These are phyloP conservation scores for Tolypocladium endophyticum DNA, from an alignment of 2,329 filamentous ascomycete species.

Conservation along the genomic window DNA sequence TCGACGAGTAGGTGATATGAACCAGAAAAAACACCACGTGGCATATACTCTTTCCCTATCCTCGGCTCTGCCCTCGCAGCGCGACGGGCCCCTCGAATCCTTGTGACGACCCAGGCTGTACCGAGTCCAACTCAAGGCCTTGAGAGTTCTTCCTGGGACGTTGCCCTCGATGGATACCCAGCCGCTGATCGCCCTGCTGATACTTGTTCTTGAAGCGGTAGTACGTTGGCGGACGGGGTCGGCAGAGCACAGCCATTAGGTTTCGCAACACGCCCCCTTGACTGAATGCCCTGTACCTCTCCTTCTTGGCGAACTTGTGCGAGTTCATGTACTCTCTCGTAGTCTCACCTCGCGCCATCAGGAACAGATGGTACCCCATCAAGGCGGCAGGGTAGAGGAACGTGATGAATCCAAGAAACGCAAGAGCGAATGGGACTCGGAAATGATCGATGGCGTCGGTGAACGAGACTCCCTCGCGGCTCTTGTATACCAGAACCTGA, in stretches of 20 bases:
- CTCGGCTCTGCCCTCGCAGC: slow-evolving; percentile 24
- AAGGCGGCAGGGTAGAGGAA: slow-evolving; percentile 75
- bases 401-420: slow-evolving; percentile 68
- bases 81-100: slow-evolving; percentile 46
- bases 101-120: slow-evolving; percentile 28
- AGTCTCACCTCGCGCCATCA: slow-evolving; percentile 85
- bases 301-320: slow-evolving; percentile 86
- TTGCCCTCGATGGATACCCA: slow-evolving; percentile 41
- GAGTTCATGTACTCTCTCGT: slow-evolving; percentile 94
- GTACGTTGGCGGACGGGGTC: slow-evolving; percentile 80
- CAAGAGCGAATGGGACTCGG: slow-evolving; percentile 77
- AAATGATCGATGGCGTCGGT: slow-evolving; percentile 56
- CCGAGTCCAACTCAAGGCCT: slow-evolving; percentile 64
- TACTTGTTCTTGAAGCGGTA: slow-evolving; percentile 75
- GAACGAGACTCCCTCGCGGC: slow-evolving; percentile 56
- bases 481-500: slow-evolving; percentile 66
- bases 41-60: background rate
- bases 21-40: background rate
- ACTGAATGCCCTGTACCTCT: slow-evolving; percentile 83
- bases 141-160: slow-evolving; percentile 38
- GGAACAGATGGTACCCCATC: slow-evolving; percentile 80
- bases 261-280: slow-evolving; percentile 69
- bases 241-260: slow-evolving; percentile 68
- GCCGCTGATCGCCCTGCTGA: slow-evolving; percentile 72
- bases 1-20: background rate